These are phyloP conservation scores for Suillus luteus DNA, from an alignment of 768 basidiomycete genomes.

Conservation along the genomic window DNA sequence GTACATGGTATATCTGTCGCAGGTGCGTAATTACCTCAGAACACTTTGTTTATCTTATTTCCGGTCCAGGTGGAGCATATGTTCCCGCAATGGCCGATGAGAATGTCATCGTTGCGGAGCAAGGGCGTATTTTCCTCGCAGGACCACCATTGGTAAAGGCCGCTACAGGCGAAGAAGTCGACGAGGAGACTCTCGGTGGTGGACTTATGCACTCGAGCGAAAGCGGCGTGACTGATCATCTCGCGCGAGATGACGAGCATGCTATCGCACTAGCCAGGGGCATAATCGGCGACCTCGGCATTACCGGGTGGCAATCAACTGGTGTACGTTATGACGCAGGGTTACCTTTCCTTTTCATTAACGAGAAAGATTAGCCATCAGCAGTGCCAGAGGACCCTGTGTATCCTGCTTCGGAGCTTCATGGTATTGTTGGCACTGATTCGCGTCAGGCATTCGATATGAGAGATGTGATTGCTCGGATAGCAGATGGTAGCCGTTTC, in stretches of 20 bases:
- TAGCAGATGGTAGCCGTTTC: conserved; percentile 90
- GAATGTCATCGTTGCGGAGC: conserved; percentile 87
- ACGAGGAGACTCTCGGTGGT: conserved; percentile 90
- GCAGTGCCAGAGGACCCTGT: conserved; percentile 67
- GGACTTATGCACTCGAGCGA: conserved; percentile 90
- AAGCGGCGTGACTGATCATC: conserved; percentile 88
- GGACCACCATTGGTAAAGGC: conserved; percentile 95
- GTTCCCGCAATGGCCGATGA: conserved; percentile 97
- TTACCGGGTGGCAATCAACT: conserved; percentile 51
- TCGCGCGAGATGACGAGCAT: conserved; percentile 84
- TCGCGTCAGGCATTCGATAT: conserved; percentile 89
- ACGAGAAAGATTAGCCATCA: conserved; percentile 48
- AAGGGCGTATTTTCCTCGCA: conserved; percentile 92
- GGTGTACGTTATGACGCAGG: conserved; percentile 42
- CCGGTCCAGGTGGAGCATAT: conserved; percentile 74
- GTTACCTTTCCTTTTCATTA: conserved; percentile 15
- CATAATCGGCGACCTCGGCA: conserved; percentile 77
- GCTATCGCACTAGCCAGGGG: conserved; percentile 79
- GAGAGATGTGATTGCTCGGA: conserved; percentile 88
- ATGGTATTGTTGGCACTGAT: conserved; percentile 91
- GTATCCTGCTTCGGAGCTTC: conserved; percentile 78
- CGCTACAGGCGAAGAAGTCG: conserved; percentile 90
- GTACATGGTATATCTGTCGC: conserved; percentile 96
- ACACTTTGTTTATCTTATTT: conserved; percentile 9
- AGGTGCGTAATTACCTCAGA: conserved; percentile 39